Conservation (phyloP, 345 rosid species). For the Eucalyptus shirleyi region DNA sequence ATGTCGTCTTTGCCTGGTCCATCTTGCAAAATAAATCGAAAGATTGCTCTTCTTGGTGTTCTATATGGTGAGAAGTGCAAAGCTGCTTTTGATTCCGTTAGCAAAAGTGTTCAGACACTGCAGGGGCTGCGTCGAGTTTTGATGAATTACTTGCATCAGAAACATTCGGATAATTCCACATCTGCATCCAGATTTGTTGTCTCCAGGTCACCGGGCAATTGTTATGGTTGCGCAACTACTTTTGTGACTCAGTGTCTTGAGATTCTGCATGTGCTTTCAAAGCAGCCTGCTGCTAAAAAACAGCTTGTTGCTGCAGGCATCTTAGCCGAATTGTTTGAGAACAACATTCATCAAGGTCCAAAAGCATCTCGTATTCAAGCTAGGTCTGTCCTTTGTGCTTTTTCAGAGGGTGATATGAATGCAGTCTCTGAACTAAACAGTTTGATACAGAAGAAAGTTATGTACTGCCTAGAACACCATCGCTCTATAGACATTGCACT, state of each 20-base stretch:
- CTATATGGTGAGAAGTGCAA: constrained; percentile 98
- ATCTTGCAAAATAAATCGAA: constrained; percentile 94
- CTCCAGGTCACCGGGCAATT: constrained; percentile 85
- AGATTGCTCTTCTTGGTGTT: constrained; percentile 97
- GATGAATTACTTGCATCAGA: constrained; percentile 95
- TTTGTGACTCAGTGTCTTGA: constrained; percentile 94
- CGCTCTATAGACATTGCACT: constrained; percentile 95
- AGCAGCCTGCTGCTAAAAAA: constrained; percentile 67
- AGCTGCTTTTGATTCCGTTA: constrained; percentile 99
- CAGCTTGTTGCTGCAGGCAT: constrained; percentile 91
- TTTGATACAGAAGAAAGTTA: constrained; percentile 89
- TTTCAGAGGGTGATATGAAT: constrained; percentile 80
- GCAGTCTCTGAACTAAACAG: constrained; percentile 82
- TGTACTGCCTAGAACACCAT: constrained; percentile 98
- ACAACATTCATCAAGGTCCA: constrained; percentile 98
- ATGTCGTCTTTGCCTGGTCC: constrained; percentile 98
- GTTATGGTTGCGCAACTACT: constrained; percentile 96
- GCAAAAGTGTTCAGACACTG: constrained; percentile 97
- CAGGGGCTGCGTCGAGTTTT: constrained; percentile 96
- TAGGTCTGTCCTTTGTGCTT: constrained; percentile 86
- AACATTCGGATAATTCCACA: constrained; percentile 47
- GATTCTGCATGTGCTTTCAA: constrained; percentile 75
- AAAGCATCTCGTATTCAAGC: constrained; percentile 87
- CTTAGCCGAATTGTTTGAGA: constrained; percentile 83
- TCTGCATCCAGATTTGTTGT: constrained; percentile 67